A percentile compares a stretch with the other conserved stretches of the same genome.
These are phyloP conservation scores for Rossbeevera mucosa DNA, from an alignment of 768 basidiomycete genomes.

Conservation along the genomic window DNA sequence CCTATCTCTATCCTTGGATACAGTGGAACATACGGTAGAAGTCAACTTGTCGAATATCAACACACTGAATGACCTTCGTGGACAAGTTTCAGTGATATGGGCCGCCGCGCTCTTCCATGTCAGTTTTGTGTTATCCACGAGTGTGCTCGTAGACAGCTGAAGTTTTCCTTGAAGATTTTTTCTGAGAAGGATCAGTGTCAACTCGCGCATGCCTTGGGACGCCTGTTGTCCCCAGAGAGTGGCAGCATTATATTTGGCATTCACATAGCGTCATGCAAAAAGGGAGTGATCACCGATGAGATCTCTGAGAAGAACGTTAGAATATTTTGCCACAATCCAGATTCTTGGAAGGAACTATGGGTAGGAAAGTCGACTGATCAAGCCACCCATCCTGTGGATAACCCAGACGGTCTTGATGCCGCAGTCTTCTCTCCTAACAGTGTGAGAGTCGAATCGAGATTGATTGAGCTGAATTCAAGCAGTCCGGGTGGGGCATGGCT, in stretches of 20 bases:
- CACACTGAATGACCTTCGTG: slow-evolving; percentile 43
- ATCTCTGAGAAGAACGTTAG: slow-evolving; percentile 1
- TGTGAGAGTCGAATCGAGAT: slow-evolving; percentile 27
- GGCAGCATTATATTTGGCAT: slow-evolving; percentile 31
- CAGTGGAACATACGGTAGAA: slow-evolving; percentile 13
- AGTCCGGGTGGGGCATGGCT: background rate
- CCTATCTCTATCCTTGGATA: slow-evolving; percentile 30
- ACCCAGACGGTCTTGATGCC: background rate
- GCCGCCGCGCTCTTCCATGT: slow-evolving; percentile 45
- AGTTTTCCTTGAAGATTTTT: slow-evolving; percentile 26
- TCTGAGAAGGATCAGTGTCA: slow-evolving; percentile 21
- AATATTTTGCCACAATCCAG: slow-evolving; percentile 25
- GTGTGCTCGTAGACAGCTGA: slow-evolving; percentile 19
- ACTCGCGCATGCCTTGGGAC: slow-evolving; percentile 23
- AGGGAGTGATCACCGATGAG: slow-evolving; percentile 3
- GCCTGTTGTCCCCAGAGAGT: slow-evolving; percentile 24
- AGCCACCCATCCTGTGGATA: background rate
- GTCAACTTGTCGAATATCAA: slow-evolving; percentile 31
- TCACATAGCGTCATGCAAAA: slow-evolving; percentile 18
- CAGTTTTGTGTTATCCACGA: background rate
- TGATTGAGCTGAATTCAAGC: slow-evolving; percentile 12
- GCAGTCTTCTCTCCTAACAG: slow-evolving; percentile 28
- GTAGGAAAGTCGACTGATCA: slow-evolving; percentile 1
- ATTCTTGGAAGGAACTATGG: slow-evolving; percentile 29
- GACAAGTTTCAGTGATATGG: slow-evolving; percentile 47